Evolutionary conservation across 1,284 basidiomycete genomes (phyloP).

Genomic region (Sanghuangporus weigelae): DNA sequence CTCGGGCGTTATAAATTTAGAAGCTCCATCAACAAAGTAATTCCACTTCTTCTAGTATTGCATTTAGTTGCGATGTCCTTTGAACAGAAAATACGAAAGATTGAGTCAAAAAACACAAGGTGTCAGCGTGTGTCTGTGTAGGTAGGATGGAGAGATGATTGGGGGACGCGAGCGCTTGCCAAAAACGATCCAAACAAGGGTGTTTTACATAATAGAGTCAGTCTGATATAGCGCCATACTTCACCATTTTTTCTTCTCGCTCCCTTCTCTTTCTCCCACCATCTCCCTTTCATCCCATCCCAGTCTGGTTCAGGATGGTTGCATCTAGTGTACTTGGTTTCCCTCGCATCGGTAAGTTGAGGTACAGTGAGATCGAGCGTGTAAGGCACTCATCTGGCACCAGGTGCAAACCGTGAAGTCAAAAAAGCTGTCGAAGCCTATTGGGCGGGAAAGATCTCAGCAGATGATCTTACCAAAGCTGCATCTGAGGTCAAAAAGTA

Average conservation of each 20-base stretch:
- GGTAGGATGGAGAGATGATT: neutral
- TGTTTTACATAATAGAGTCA: neutral
- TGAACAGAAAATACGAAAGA: neutral
- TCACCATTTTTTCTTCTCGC: constrained; percentile 1
- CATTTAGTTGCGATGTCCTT: no score
- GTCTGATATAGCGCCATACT: neutral
- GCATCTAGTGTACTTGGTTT: constrained; percentile 90
- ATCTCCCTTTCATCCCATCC: neutral
- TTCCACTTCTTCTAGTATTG: neutral
- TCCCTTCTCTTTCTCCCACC: constrained; percentile 4
- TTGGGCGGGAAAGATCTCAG: constrained; percentile 93
- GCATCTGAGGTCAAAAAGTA: constrained; percentile 88
- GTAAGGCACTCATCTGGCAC: constrained; percentile 1
- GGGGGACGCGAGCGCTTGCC: neutral
- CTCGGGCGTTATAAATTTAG: neutral
- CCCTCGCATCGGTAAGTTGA: constrained; percentile 84
- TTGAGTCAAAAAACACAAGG: neutral
- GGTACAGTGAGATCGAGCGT: constrained; percentile 1
- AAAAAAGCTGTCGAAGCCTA: constrained; percentile 99
- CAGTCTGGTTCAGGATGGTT: constrained; percentile 45
- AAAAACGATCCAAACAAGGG: neutral
- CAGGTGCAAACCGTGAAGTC: constrained; percentile 92
- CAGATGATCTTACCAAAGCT: constrained; percentile 85
- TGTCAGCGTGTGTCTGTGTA: neutral
- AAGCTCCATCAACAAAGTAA: neutral